phyloP scores from a whole-genome alignment of 106 monocot species.

The Triglochin maritima region DNA sequence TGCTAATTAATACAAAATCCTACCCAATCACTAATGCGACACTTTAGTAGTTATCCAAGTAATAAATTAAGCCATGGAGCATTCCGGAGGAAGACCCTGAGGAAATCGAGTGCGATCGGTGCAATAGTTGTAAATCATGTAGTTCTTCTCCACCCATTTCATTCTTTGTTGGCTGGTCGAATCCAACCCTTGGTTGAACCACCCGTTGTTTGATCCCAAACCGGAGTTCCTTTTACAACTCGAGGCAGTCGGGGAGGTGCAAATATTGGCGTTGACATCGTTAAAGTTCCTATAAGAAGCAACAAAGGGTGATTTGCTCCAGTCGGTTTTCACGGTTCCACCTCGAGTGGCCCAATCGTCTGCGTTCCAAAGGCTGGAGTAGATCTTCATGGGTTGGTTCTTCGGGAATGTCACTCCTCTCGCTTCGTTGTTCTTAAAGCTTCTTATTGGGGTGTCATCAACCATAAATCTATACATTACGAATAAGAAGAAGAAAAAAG shows the following conservation, averaged over 20 bases:
- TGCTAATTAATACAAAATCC: too few relatives aligned
- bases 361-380: conserved; percentile 18
- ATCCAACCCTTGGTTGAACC: conserved; percentile 9
- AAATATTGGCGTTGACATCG: conserved; percentile 13
- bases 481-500: too few relatives aligned
- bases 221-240: not conserved
- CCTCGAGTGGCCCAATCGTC: conserved; percentile 7
- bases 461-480: too few relatives aligned
- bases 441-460: conserved; percentile 12
- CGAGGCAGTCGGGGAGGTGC: not conserved
- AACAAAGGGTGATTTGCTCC: conserved; percentile 6
- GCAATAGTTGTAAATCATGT: conserved; percentile 16
- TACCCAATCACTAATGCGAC: not conserved
- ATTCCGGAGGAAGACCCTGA: conserved; percentile 7
- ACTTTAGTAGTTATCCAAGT: not conserved
- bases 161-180: conserved; percentile 5
- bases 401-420: conserved; percentile 11
- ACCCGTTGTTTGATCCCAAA: not conserved
- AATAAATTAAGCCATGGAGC: conserved; percentile 1
- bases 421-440: conserved; percentile 13
- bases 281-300: conserved; percentile 16
- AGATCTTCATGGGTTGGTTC: conserved; percentile 17
- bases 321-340: conserved; percentile 5
- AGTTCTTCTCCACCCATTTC: conserved; percentile 8
- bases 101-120: conserved; percentile 11